Base-by-base conservation (phyloP, 2,329 filamentous ascomycete genomes). In the Alternaria arborescens region DNA sequence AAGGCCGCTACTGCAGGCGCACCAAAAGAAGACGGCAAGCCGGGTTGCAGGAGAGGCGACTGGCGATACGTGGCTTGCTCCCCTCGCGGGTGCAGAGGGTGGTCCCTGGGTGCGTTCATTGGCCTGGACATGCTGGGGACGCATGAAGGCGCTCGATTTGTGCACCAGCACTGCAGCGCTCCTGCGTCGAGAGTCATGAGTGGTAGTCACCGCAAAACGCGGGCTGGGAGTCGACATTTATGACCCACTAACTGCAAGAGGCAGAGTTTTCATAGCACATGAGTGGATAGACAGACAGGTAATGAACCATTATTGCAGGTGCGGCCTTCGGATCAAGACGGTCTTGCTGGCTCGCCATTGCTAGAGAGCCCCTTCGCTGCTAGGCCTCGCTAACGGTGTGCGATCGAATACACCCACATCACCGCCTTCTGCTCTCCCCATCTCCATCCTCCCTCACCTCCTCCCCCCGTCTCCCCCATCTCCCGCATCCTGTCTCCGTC, bases 41-140 rank as follows among this genome's bases (percentile, higher is more conserved):
- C 58, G 28, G 44, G 41, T 57, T 58, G 54, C 47, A 55, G 30
- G 10, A 54, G 42, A 34, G 47, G 55, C 42, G 54, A 48, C 47
- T 16, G 20, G 50, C 58, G 60, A 64, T 71, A 72, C 69, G 71
- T 75, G 71, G 72, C 74, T 70, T 68, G 62, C 70, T 59, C 62
- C 50, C 55, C 68, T 64, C 58, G 70, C 61, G 40, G 61, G 65
- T 58, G 58, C 62, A 64, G 66, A 64, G 42, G 62, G 69, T 52
- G 61, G 64, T 70, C 66, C 67, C 67, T 72, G 66, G 59, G 54
- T 44, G 52, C 62, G 66, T 70, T 71, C 64, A 71, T 72, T 68
- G 67, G 69, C 58, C 34, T 62, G 59, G 62, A 52, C 56, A 60
- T 41, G 55, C 26, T 55, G 50, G 40, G 62, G 64, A 63, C 66